These are phyloP conservation scores for Suillus plorans DNA, from an alignment of 768 basidiomycete species.

Conservation along the genomic window DNA sequence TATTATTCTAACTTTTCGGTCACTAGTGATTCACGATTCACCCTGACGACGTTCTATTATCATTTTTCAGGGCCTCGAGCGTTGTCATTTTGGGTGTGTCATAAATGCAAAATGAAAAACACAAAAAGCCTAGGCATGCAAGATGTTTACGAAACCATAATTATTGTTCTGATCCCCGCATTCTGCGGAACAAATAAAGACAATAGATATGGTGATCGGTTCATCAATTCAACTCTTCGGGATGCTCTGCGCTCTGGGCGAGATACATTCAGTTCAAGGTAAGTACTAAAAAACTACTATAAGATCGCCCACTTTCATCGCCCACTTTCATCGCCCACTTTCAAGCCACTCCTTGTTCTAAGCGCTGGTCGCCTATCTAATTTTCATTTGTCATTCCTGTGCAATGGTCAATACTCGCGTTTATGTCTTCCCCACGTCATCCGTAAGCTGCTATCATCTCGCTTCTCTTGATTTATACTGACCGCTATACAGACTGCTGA, in stretches of 20 bases:
- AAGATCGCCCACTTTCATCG: not conserved
- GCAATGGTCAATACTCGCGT: not conserved
- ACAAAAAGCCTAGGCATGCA: not conserved
- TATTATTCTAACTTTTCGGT: too few relatives aligned
- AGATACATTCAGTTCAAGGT: too few relatives aligned
- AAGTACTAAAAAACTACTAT: not conserved
- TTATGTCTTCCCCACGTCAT: not conserved
- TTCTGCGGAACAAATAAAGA: not conserved
- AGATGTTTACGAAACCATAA: too few relatives aligned
- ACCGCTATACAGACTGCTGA: not conserved
- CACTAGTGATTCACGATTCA: too few relatives aligned
- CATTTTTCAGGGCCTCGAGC: not conserved
- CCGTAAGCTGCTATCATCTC: not conserved
- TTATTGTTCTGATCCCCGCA: not conserved
- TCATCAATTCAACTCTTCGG: too few relatives aligned
- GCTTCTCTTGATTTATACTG: not conserved
- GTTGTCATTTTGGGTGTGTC: not conserved
- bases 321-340: not conserved
- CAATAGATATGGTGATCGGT: not conserved
- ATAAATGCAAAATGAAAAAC: too few relatives aligned
- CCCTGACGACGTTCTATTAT: not conserved
- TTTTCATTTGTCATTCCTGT: not conserved
- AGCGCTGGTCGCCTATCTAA: not conserved
- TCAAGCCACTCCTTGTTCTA: not conserved
- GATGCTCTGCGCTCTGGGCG: not conserved